These are phyloP conservation scores for Ustilago trichophora DNA, from an alignment of 1,284 basidiomycete genomes.

Conservation along the genomic window DNA sequence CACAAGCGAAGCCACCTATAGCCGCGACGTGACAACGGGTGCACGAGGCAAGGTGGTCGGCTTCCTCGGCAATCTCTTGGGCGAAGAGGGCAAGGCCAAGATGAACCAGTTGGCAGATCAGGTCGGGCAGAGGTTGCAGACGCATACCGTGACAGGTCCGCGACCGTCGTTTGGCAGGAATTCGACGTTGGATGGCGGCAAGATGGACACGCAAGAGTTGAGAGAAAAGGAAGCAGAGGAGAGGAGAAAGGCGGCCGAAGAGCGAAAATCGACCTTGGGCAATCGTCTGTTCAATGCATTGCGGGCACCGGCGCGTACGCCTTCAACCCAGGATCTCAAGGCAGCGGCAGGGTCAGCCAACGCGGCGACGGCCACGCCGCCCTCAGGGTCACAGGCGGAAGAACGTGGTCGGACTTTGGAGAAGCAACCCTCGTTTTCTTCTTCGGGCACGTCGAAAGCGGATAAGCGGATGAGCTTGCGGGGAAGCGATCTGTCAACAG, in stretches of 20 bases:
- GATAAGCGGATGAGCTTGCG: conserved; percentile 42
- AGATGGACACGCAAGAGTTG: conserved; percentile 49
- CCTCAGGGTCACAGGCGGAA: conserved; percentile 1
- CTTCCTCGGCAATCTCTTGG: conserved; percentile 62
- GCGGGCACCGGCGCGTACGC: conserved; percentile 19
- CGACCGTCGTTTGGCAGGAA: conserved; percentile 57
- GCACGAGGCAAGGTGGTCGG: conserved; percentile 61
- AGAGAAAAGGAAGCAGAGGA: conserved; percentile 48
- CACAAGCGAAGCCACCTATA: conserved; percentile 58
- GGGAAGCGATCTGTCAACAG: conserved; percentile 46
- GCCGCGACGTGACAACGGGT: conserved; percentile 60
- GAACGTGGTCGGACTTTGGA: conserved; percentile 29
- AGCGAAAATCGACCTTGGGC: conserved; percentile 37
- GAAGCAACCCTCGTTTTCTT: conserved; percentile 12
- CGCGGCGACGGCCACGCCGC: background rate
- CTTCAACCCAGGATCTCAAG: conserved; percentile 29
- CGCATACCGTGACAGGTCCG: conserved; percentile 63
- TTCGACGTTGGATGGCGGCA: conserved; percentile 43
- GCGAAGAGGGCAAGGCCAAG: conserved; percentile 64
- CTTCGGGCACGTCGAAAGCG: conserved; percentile 1
- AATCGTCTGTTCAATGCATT: conserved; percentile 51
- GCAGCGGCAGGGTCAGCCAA: conserved; percentile 6
- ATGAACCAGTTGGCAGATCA: conserved; percentile 64
- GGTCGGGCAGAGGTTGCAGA: conserved; percentile 59
- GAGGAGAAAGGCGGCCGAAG: conserved; percentile 28